Evolutionary conservation across 148 eudicot species (phyloP).

Genomic region (Cornus florida): DNA sequence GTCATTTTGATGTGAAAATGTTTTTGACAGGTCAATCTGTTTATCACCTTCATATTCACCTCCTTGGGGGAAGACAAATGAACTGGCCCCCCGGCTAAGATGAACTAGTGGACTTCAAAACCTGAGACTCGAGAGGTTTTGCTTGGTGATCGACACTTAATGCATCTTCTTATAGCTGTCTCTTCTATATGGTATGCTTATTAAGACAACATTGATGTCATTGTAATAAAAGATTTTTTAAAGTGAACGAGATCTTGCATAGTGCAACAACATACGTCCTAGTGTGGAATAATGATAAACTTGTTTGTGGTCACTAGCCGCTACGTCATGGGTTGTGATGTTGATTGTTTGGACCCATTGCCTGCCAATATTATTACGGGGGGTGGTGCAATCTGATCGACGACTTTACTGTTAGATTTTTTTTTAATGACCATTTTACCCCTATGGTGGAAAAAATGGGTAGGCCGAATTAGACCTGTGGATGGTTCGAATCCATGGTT

Average conservation of each 20-base stretch:
- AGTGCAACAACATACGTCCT: neutral
- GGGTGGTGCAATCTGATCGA: too few relatives aligned
- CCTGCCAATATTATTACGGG: too few relatives aligned
- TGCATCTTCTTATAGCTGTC: neutral
- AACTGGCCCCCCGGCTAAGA: slow-evolving; percentile 93
- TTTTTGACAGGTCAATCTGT: slow-evolving; percentile 82
- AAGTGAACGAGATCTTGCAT: neutral
- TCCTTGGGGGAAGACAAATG: slow-evolving; percentile 96
- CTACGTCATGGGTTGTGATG: neutral
- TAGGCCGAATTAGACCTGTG: too few relatives aligned
- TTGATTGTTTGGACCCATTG: too few relatives aligned
- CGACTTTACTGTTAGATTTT: too few relatives aligned
- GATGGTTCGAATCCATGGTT: too few relatives aligned
- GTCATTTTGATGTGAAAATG: neutral
- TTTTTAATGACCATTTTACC: too few relatives aligned
- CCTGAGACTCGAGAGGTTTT: neutral
- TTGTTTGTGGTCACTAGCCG: neutral
- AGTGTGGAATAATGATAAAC: neutral
- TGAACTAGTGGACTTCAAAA: neutral
- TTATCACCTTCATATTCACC: slow-evolving; percentile 84
- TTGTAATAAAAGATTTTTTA: neutral
- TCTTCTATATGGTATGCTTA: neutral
- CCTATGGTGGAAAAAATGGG: too few relatives aligned
- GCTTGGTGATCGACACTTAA: neutral
- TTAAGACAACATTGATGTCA: neutral